phyloP scores from a whole-genome alignment of 2,329 filamentous ascomycete genomes.

The Chrysoporthe deuterocubensis region DNA sequence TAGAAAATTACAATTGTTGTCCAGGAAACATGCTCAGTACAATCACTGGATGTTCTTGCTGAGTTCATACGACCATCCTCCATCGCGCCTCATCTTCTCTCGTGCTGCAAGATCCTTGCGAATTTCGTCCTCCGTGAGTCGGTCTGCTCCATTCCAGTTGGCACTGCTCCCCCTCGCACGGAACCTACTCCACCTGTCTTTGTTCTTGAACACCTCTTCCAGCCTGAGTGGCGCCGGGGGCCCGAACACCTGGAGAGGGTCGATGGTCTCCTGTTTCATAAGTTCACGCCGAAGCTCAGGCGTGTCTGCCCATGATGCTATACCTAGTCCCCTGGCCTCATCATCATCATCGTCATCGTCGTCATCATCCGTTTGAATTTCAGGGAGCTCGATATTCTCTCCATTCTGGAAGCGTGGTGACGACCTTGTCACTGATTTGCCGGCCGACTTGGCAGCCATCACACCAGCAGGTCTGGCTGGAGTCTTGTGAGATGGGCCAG shows the following conservation, averaged over 20 bases:
- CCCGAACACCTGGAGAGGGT: conserved; percentile 86
- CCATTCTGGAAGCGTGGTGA: conserved; percentile 88
- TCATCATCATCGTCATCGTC: conserved; percentile 74
- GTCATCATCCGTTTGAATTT: conserved; percentile 94
- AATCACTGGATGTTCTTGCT: conserved; percentile 50
- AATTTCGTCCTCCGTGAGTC: conserved; percentile 86
- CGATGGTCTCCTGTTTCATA: conserved; percentile 79
- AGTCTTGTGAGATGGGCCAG: conserved; percentile 66
- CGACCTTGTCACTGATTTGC: conserved; percentile 66
- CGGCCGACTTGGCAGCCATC: conserved; percentile 56
- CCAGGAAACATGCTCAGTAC: neutral
- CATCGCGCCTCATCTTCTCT: conserved; percentile 78
- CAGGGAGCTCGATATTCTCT: conserved; percentile 88
- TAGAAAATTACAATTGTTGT: neutral
- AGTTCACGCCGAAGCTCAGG: conserved; percentile 79
- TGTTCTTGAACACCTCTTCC: conserved; percentile 96
- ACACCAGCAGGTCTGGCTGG: conserved; percentile 60
- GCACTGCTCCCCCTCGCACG: conserved; percentile 90
- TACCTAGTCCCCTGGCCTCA: conserved; percentile 55
- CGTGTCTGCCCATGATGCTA: conserved; percentile 86
- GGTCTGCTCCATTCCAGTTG: conserved; percentile 85
- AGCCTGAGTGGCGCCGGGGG: conserved; percentile 86
- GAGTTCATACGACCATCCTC: conserved; percentile 79
- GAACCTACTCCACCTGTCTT: conserved; percentile 85
- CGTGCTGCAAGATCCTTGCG: conserved; percentile 77